Percentiles rank a stretch among this genome's conserved stretches.
phyloP scores from a whole-genome alignment of 306 rosid genomes.

The Quercus rubra region DNA sequence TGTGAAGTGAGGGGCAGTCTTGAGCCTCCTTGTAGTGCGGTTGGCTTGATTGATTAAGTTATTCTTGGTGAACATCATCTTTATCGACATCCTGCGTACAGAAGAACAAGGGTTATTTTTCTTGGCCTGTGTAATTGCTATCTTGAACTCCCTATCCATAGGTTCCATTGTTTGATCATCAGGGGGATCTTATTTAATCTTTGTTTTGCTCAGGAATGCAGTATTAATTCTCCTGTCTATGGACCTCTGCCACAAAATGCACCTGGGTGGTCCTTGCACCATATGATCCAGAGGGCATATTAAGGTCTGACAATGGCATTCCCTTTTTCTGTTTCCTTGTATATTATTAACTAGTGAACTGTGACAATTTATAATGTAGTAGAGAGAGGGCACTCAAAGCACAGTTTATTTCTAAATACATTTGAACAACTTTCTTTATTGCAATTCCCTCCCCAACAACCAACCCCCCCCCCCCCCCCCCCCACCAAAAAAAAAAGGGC shows the following conservation, averaged over 20 bases:
- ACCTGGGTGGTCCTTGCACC: constrained; percentile 78
- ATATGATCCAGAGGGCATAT: constrained; percentile 76
- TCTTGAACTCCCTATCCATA: neutral
- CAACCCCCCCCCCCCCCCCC: no score
- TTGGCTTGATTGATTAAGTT: constrained; percentile 60
- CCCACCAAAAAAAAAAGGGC: neutral
- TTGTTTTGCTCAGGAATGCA: constrained; percentile 57
- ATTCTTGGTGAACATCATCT: constrained; percentile 66
- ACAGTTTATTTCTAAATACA: neutral
- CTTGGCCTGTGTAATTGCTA: constrained; percentile 10
- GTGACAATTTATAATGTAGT: no score
- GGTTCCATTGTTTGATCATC: neutral
- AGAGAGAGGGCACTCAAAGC: neutral
- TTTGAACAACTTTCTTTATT: neutral
- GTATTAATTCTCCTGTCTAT: constrained; percentile 72
- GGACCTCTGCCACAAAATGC: constrained; percentile 68
- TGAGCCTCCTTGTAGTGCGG: constrained; percentile 76
- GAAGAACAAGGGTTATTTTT: constrained; percentile 61
- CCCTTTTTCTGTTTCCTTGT: constrained; percentile 11
- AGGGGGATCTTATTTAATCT: constrained; percentile 18
- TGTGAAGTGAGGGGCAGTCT: constrained; percentile 75
- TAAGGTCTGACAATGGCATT: constrained; percentile 43
- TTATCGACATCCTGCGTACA: constrained; percentile 70
- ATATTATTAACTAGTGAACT: neutral
- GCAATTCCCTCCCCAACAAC: neutral